Base-by-base conservation (phyloP, 805 yeast genomes). In the Sugiyamaella lignohabitans region DNA sequence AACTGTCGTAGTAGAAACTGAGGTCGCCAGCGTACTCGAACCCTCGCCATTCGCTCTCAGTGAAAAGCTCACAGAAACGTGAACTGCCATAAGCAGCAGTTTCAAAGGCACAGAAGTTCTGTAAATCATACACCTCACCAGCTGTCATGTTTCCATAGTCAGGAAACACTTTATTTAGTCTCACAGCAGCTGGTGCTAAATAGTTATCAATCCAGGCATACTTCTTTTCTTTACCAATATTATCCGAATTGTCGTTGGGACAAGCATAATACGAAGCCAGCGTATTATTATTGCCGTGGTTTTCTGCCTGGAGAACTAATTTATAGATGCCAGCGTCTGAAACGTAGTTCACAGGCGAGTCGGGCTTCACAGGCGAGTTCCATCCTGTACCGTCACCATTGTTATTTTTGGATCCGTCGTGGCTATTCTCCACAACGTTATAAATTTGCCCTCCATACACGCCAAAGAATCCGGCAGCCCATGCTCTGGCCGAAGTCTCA, bases 21-120 rank as follows among this genome's bases (percentile, higher is more conserved):
- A 83, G 66, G 52, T 84, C 89, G 29, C 68, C 68, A 17, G 72
- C 67, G 63, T 85, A 86, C 43, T 79, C 79, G 54, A 72, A 74
- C 32, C 73, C 75, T 43, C 82, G 64, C 69, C 78, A 80, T 50
- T 85, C 89, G 22, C 78, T 79, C 54, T 72, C 72, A 38, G 87
- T 81, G 66, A 86, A 79, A 27, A 81, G 69, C 34, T 72, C 71
- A 64, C 94, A 85, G 53, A 84, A 78, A 24, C 74, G 72, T n/a
- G 91, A 82, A 45, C 65, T 61, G 6, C 93, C 94, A 48, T 70
- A 71, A 6, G 78, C 84, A 46, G 83, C 84, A 41, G 84, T 65
- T 64, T 86, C 95, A 59, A 72, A 86, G 2, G 85, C 88, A 65
- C 93, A 84, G 65, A 79, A 73, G 11, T 71, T 68, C 56, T 82